These are phyloP conservation scores for Lichtheimia ornata DNA, from an alignment of 371 early-diverging fungal genomes.

Conservation along the genomic window DNA sequence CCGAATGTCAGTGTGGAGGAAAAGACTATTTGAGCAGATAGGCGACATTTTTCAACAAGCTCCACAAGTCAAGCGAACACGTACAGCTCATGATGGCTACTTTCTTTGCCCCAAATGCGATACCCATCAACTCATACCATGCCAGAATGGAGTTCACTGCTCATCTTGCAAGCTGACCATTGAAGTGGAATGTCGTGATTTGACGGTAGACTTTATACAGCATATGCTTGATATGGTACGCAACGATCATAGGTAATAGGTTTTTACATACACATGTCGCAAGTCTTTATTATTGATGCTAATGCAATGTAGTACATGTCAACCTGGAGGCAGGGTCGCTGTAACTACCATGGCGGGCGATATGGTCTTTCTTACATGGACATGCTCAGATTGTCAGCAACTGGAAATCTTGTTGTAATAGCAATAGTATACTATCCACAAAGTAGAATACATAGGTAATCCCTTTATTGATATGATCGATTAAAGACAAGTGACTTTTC, in stretches of 20 bases:
- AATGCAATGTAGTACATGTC: not conserved
- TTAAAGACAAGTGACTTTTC: not conserved
- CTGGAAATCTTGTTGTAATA: constrained; percentile 18
- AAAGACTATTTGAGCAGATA: constrained; percentile 13
- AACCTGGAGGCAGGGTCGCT: not conserved
- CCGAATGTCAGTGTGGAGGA: constrained; percentile 4
- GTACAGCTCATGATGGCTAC: not conserved
- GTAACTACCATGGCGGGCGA: constrained; percentile 6
- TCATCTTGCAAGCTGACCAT: constrained; percentile 7
- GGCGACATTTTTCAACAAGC: not conserved
- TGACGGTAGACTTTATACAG: not conserved
- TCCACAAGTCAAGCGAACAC: not conserved
- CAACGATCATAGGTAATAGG: not conserved
- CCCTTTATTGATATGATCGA: constrained; percentile 6
- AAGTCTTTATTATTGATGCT: not conserved
- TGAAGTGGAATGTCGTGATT: constrained; percentile 7
- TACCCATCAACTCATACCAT: constrained; percentile 3
- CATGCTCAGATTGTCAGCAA: constrained; percentile 14
- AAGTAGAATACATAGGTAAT: constrained; percentile 1
- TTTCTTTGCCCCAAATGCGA: constrained; percentile 17
- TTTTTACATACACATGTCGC: not conserved
- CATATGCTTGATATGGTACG: constrained; percentile 10
- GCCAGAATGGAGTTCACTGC: constrained; percentile 10
- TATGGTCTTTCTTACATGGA: constrained; percentile 17
- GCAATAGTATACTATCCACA: not conserved